A percentile compares a stretch with the other conserved stretches of the same genome.
Conservation (phyloP, 306 rosid genomes). For the Trifolium repens region DNA sequence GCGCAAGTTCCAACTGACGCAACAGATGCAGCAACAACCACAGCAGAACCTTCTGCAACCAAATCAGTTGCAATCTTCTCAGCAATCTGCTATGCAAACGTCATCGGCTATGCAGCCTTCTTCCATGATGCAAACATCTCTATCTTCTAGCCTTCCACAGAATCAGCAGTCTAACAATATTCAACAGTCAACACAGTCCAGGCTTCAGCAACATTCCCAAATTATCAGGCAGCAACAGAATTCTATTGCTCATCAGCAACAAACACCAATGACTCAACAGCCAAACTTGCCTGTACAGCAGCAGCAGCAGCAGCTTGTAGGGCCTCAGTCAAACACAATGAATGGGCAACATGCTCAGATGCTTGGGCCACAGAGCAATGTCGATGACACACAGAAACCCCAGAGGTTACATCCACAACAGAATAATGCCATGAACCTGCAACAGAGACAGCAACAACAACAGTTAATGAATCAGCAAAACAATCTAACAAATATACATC, state of each 20-base stretch:
- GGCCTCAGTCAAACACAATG: slow-evolving; percentile 66
- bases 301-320: slow-evolving; percentile 63
- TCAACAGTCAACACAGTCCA: slow-evolving; percentile 75
- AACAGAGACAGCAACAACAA: slow-evolving; percentile 65
- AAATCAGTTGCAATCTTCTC: slow-evolving; percentile 78
- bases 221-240: slow-evolving; percentile 73
- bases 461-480: slow-evolving; percentile 77
- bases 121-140: slow-evolving; percentile 56
- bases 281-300: slow-evolving; percentile 60
- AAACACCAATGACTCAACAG: slow-evolving; percentile 66
- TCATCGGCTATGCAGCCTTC: slow-evolving; percentile 51
- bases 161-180: slow-evolving; percentile 66
- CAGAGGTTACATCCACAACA: slow-evolving; percentile 78
- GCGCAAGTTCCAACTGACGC: slow-evolving; percentile 64
- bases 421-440: slow-evolving; percentile 71
- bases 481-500: slow-evolving; percentile 74
- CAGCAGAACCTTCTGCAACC: slow-evolving; percentile 71
- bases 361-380: slow-evolving; percentile 69
- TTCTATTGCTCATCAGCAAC: slow-evolving; percentile 71
- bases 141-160: slow-evolving; percentile 68
- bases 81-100: slow-evolving; percentile 59
- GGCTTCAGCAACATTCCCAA: slow-evolving; percentile 83
- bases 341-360: slow-evolving; percentile 69
- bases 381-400: slow-evolving; percentile 77
- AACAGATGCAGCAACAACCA: slow-evolving; percentile 64